These are phyloP conservation scores for Didymellaceae sp. DNA, from an alignment of 2,329 filamentous ascomycete genomes.

Conservation along the genomic window DNA sequence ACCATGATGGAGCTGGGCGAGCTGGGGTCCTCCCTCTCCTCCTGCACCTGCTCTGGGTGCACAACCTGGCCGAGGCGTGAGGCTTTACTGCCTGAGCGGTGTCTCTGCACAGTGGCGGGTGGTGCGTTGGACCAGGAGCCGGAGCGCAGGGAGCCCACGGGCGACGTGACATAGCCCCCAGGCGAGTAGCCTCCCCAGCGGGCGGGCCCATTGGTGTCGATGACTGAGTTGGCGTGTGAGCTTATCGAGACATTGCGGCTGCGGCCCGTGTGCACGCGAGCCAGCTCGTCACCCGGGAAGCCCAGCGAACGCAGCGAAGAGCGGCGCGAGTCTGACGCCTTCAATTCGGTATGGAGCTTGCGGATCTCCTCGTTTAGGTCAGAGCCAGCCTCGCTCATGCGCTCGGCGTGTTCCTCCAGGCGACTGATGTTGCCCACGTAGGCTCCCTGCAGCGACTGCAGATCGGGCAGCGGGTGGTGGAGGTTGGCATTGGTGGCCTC, in stretches of 20 bases:
- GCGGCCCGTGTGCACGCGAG: constrained; percentile 35
- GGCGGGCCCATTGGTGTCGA: constrained; percentile 71
- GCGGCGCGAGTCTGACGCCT: constrained; percentile 70
- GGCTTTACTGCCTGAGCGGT: constrained; percentile 49
- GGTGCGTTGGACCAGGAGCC: constrained; percentile 53
- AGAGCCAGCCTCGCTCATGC: constrained; percentile 72
- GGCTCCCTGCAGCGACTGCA: constrained; percentile 66
- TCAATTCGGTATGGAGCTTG: constrained; percentile 73
- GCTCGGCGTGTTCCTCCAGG: constrained; percentile 77
- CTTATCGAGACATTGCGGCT: constrained; percentile 52
- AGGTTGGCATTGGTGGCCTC: constrained; percentile 28
- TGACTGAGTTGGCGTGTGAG: constrained; percentile 64
- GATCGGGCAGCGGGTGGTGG: constrained; percentile 66
- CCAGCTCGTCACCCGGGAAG: constrained; percentile 45
- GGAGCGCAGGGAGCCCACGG: constrained; percentile 65
- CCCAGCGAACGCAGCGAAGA: constrained; percentile 65
- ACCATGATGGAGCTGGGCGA: constrained; percentile 22
- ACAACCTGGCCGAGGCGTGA: constrained; percentile 52
- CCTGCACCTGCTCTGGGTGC: constrained; percentile 42
- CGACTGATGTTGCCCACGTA: constrained; percentile 73
- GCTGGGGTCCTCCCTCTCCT: constrained; percentile 22
- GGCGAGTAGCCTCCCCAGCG: constrained; percentile 75
- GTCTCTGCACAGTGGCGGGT: constrained; percentile 41
- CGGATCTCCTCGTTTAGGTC: constrained; percentile 81
- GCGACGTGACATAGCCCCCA: constrained; percentile 71